These are phyloP conservation scores for Musa schizocarpa DNA, from an alignment of 176 grass and related monocot species.

Conservation along the genomic window DNA sequence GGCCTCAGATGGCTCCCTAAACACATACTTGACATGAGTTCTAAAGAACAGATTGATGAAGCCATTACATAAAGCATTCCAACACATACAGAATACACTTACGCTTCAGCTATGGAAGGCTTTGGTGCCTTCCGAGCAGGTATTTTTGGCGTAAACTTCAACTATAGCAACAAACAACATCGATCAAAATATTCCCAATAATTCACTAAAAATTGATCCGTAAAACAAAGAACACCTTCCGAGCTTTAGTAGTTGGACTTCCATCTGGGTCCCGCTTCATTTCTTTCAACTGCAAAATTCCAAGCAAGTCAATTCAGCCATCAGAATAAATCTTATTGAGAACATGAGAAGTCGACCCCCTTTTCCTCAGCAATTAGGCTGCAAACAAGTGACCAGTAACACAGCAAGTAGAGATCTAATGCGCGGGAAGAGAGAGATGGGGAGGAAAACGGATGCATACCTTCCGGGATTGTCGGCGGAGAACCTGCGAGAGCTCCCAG, in stretches of 20 bases:
- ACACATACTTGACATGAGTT: background rate
- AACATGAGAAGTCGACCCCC: background rate
- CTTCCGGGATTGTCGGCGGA: background rate
- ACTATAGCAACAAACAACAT: conserved; percentile 1
- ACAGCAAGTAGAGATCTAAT: background rate
- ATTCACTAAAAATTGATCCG: background rate
- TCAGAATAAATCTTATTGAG: background rate
- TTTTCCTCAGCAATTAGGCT: background rate
- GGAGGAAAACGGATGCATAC: background rate
- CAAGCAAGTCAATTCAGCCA: background rate
- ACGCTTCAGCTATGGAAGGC: conserved; percentile 8
- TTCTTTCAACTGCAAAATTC: background rate
- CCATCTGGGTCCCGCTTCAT: background rate
- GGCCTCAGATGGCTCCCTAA: conserved; percentile 18
- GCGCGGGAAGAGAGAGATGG: background rate
- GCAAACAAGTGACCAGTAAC: background rate
- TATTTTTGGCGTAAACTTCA: conserved; percentile 30
- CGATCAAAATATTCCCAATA: background rate
- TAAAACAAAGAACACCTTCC: background rate
- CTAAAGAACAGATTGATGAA: background rate
- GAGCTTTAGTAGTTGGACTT: background rate
- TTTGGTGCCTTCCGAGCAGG: conserved; percentile 15
- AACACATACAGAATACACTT: background rate
- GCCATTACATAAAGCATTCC: background rate
- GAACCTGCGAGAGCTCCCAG: background rate